Conservation (phyloP, 2,329 filamentous ascomycete genomes). For the Aspergillus ochraceus region DNA sequence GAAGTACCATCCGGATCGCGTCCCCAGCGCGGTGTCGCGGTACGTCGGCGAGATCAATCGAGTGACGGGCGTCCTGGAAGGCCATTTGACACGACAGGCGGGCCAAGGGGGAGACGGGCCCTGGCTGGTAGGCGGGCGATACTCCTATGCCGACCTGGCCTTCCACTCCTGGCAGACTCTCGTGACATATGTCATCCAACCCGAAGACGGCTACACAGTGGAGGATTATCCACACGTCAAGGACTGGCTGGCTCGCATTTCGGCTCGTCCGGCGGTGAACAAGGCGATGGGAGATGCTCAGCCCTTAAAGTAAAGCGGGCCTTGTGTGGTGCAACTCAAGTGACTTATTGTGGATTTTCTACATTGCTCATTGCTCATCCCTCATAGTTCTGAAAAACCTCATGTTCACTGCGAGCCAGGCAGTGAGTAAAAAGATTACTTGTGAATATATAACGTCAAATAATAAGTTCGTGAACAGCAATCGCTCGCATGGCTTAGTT, state of each 20-base stretch:
- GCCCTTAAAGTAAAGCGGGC: neutral
- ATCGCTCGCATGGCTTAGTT: neutral
- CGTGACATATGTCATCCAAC: neutral
- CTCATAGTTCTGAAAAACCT: too few relatives aligned
- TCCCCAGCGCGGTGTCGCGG: slow-evolving; percentile 47
- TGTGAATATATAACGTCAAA: too few relatives aligned
- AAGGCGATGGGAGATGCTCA: neutral
- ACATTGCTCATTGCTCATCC: accelerated
- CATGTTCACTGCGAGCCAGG: too few relatives aligned
- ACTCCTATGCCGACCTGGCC: slow-evolving; percentile 41
- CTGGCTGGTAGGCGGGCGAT: slow-evolving; percentile 47
- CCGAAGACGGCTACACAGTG: neutral
- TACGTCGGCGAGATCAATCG: slow-evolving; percentile 51
- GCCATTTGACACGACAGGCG: slow-evolving; percentile 28
- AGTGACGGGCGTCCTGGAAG: slow-evolving; percentile 49
- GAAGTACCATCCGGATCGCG: slow-evolving; percentile 41
- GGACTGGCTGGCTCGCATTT: neutral
- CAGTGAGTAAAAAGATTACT: too few relatives aligned
- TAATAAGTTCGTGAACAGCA: neutral
- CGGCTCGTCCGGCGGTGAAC: neutral
- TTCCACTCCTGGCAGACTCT: slow-evolving; percentile 28
- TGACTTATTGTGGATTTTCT: too few relatives aligned
- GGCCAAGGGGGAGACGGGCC: slow-evolving; percentile 17
- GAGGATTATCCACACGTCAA: slow-evolving; percentile 1
- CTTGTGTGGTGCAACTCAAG: neutral